Evolutionary conservation across 192 early-diverging fungal genomes (phyloP).

Genomic region (Radiomyces spectabilis): DNA sequence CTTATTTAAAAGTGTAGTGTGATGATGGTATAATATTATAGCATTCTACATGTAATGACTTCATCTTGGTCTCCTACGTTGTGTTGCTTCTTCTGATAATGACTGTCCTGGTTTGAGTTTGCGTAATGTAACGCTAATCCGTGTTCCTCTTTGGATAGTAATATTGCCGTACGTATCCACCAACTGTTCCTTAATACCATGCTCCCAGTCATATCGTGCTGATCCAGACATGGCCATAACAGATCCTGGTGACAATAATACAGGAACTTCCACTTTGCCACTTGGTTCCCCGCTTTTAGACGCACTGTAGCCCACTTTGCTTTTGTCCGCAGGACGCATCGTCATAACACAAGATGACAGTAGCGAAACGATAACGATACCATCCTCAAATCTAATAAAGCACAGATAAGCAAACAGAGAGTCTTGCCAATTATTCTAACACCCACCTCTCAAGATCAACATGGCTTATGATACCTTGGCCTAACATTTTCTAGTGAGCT

Average conservation of each 20-base stretch:
- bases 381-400: constrained; percentile 39
- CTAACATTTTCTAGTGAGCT: constrained; percentile 3
- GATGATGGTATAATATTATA: too few relatives aligned
- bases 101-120: constrained; percentile 7
- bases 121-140: constrained; percentile 40
- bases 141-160: constrained; percentile 24
- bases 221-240: constrained; percentile 29
- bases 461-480: constrained; percentile 40
- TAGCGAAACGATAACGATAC: constrained; percentile 38
- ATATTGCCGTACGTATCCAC: constrained; percentile 25
- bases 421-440: background rate
- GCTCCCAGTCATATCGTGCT: constrained; percentile 40
- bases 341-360: constrained; percentile 42
- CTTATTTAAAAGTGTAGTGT: too few relatives aligned
- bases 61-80: too few relatives aligned
- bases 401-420: background rate
- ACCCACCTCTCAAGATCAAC: constrained; percentile 38
- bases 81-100: too few relatives aligned
- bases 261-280: constrained; percentile 1
- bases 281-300: background rate
- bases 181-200: constrained; percentile 33
- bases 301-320: constrained; percentile 14
- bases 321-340: constrained; percentile 28
- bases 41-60: too few relatives aligned
- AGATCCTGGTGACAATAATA: constrained; percentile 35